Evolutionary conservation across 176 grass and related monocot species (phyloP), one percentile per base, ranked within the genome.

Genomic region (Canna indica): DNA sequence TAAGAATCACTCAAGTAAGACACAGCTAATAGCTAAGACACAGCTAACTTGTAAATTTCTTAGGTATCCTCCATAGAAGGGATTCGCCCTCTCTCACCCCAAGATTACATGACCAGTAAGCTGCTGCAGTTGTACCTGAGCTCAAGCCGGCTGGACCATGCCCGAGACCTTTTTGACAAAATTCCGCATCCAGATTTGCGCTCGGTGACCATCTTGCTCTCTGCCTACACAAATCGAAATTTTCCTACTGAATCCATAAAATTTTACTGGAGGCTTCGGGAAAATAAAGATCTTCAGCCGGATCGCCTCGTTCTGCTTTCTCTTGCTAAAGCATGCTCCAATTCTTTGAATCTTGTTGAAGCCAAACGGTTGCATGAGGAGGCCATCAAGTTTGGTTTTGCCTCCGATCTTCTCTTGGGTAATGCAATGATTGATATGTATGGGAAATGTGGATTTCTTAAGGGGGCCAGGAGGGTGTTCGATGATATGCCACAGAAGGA

Each of bases 371-470:
- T 77, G 27, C 75, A 77, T 69, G 63, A 69, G 54, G 75, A 77
- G 32, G 64, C 64, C 20, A 24, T 58, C 3, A 69, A 58, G 46
- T 58, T 68, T 58, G 75, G 75, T 35, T 56, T 77, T 7, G 14
- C 44, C 47, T 77, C 75, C 3, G 64, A 77, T 47, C 75, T 77
- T 77, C 35, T 77, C 3, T 29, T 77, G 31, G 63, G 75, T 10
- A 77, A 77, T 45, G 75, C 48, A 20, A 8, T 77, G 75, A 42
- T 77, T 20, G 64, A 77, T 15, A 69, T 68, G 64, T 69, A 77
- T 44, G 75, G 75, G 1, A 77, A 77, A 44, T 77, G 75, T 58
- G 64, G 75, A 42, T 77, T 42, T 57, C 27, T 50, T 42, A 31
- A 68, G 26, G 75, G 75, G 7, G 64, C 75, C 25, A 54, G 35